Base-by-base conservation (phyloP, 805 yeast genomes). In the Torulaspora quercuum region DNA sequence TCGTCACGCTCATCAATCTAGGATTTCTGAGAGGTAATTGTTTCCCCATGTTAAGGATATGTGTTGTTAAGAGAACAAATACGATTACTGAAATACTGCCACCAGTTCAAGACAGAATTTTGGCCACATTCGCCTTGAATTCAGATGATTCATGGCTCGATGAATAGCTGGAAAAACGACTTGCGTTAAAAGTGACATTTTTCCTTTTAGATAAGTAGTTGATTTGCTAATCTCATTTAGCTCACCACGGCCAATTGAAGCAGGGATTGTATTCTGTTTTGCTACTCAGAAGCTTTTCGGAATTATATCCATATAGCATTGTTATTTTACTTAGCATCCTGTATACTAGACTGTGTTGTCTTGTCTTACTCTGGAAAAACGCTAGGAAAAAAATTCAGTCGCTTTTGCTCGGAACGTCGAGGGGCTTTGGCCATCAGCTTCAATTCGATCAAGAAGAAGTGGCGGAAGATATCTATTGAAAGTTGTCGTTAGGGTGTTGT, bases 1-100 rank as follows among this genome's bases (percentile, higher is more conserved):
- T 60, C 6, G 54, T 55, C 3, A 55, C 63, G 3, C 47, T 60
- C 8, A 55, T 54, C 33, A 57, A 53, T 21, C 36, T 56, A 26
- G 57, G 57, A 2, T 46, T 57, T 25, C 34, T 58, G 17, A 48
- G 58, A 35, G 65, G 62, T 17, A 60, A 60, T 37, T 58, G 63
- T 33, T 59, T 57, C 45, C 65, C 64, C 17, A 19, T 45, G 14
- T 27, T 50, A 33, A 44, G 47, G 32, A 41, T 56, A 14, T 55
- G 59, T 27, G 63, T 60, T 4, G 52, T 57, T 28, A 54, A 52
- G 35, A 58, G 53, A 41, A 54, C 61, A 3, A 35, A 29, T 3
- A 40, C 46, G 20, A 40, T 59, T 4, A 34, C 35, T 11, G 55
- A 50, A 18, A 52, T 60, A 3, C 43, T 60, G 33, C 65, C 65